Evolutionary conservation across 108 stramenopile species (phyloP).

Genomic region (Nitzschia sp.): DNA sequence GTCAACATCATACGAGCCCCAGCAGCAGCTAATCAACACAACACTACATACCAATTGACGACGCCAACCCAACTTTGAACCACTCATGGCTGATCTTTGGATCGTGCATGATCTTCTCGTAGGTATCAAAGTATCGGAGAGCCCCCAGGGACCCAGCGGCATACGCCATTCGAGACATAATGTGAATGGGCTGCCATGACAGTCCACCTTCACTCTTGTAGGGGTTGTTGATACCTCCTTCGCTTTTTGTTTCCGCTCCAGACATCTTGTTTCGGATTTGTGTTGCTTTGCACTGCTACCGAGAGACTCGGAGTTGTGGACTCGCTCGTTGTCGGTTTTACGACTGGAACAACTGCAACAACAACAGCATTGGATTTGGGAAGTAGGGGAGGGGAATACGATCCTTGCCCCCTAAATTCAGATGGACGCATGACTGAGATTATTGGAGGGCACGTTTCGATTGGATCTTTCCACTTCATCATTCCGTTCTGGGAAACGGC

Average conservation of each 20-base stretch:
- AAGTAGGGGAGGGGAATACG: too few relatives aligned
- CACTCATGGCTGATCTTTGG: slow-evolving; percentile 70
- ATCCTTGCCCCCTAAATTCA: too few relatives aligned
- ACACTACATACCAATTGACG: slow-evolving; percentile 52
- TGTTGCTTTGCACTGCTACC: neutral
- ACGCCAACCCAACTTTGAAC: slow-evolving; percentile 82
- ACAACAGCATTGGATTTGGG: too few relatives aligned
- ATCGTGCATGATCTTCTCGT: slow-evolving; percentile 56
- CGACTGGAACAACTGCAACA: too few relatives aligned
- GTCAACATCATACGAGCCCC: neutral
- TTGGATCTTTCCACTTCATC: too few relatives aligned
- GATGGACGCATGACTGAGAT: too few relatives aligned
- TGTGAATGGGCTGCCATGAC: slow-evolving; percentile 52
- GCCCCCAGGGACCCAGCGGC: slow-evolving; percentile 54
- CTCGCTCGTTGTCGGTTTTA: too few relatives aligned
- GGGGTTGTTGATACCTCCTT: slow-evolving; percentile 24
- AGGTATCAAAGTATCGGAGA: slow-evolving; percentile 62
- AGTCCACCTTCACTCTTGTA: slow-evolving; percentile 8
- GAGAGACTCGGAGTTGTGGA: too few relatives aligned
- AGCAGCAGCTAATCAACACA: neutral
- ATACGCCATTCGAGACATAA: slow-evolving; percentile 51
- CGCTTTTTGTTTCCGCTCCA: slow-evolving; percentile 27
- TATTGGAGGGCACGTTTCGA: too few relatives aligned
- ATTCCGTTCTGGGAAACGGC: too few relatives aligned
- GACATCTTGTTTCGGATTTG: slow-evolving; percentile 17